These are phyloP conservation scores for Tilletia caries DNA, from an alignment of 1,284 basidiomycete species.

Conservation along the genomic window DNA sequence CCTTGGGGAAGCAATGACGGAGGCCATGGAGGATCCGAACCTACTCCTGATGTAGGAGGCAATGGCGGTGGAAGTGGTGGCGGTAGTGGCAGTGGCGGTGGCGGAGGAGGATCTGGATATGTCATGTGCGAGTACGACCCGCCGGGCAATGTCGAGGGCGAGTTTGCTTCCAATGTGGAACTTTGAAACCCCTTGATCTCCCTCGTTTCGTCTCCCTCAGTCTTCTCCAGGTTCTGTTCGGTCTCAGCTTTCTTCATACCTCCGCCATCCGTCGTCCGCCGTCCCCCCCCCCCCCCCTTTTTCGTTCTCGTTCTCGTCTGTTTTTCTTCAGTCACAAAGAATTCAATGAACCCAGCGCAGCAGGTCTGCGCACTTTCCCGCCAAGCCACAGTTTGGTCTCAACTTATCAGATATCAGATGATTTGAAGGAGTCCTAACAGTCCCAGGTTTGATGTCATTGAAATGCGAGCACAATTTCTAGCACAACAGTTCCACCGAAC, in stretches of 20 bases:
- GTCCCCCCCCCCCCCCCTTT: background rate
- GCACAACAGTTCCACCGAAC: background rate
- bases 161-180: constrained; percentile 9
- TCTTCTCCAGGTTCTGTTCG: background rate
- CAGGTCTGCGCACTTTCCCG: no score
- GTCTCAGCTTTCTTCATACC: background rate
- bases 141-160: constrained; percentile 10
- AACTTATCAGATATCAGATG: no score
- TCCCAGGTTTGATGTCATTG: no score
- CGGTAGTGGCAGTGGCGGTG: background rate
- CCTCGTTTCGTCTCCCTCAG: background rate
- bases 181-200: background rate
- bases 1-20: background rate
- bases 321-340: background rate
- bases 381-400: no score
- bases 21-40: background rate
- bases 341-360: no score
- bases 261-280: background rate
- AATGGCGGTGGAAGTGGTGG: background rate
- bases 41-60: background rate
- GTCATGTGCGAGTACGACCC: constrained; percentile 15
- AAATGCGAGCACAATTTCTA: constrained; percentile 1
- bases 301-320: background rate
- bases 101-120: background rate
- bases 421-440: no score